phyloP scores from a whole-genome alignment of 2,329 filamentous ascomycete genomes.

The Byssothecium circinans region DNA sequence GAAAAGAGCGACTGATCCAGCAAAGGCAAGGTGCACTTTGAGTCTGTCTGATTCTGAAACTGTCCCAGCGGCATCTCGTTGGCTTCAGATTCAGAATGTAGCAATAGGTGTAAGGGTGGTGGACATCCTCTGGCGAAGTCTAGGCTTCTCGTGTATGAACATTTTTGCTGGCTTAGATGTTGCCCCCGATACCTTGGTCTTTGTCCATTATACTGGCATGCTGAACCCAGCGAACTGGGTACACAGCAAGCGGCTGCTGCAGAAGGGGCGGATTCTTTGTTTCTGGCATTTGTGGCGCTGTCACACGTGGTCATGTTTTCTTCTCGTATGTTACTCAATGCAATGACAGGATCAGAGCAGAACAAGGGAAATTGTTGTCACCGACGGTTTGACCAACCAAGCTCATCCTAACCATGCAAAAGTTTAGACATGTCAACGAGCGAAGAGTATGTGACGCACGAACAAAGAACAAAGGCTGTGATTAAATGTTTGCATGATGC shows the following conservation, averaged over 20 bases:
- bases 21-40: constrained; percentile 23
- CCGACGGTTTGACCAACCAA: too few relatives aligned
- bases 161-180: background rate
- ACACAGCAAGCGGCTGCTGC: background rate
- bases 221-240: background rate
- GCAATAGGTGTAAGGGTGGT: background rate
- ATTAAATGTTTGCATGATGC: background rate
- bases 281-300: background rate
- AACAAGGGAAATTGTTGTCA: background rate
- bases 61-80: constrained; percentile 9
- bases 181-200: too few relatives aligned
- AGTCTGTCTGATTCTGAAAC: constrained; percentile 19
- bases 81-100: background rate
- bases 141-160: too few relatives aligned
- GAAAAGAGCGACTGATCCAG: constrained; percentile 24
- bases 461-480: background rate
- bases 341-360: background rate
- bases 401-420: too few relatives aligned
- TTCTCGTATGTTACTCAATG: background rate
- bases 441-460: background rate
- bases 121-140: background rate
- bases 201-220: constrained; percentile 2
- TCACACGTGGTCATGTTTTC: background rate
- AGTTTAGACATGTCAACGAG: too few relatives aligned
- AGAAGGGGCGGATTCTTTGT: background rate